Evolutionary conservation across 1,139 yeast genomes (phyloP), one percentile per base, ranked within the genome.

Genomic region (Debaryomycetaceae sp.): DNA sequence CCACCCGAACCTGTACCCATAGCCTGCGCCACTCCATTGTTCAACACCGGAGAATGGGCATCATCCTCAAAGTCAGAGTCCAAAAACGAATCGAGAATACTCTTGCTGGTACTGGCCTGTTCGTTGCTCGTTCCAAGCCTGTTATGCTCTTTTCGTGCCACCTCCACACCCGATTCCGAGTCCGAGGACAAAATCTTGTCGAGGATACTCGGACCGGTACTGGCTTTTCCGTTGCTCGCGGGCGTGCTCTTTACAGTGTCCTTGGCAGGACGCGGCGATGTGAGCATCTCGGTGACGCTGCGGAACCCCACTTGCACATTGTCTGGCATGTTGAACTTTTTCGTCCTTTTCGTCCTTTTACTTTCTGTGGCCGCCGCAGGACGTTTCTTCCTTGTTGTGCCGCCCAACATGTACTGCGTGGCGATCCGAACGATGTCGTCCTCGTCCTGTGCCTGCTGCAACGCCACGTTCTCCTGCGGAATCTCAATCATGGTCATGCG

Each of bases 301-400:
- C 63, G 58, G 41, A 85, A 82, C 1, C 92, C 92, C 0, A 78
- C 68, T 21, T 66, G 71, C 4, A 75, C 94, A 45, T 76, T 67
- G 39, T 79, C 87, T 0, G 95, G 95, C 83, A 82, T 76, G 48
- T 74, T 73, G 40, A 82, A 82, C 31, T 54, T 41, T 43, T 63
- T 64, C 24, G 47, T 41, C 1, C 36, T 28, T 27, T 50, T 55
- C 25, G 39, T 34, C 11, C 35, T 27, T 16, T 30, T 36, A 16
- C 29, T 30, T 20, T 34, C 32, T 18, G 29, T 30, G 10, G 28
- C 33, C 15, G 29, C 21, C 20, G 31, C 35, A 14, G 28, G 51
- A 37, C 68, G 68, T 28, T 48, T 44, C 19, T 25, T 44, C 22
- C 14, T 30, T 26, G 23, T 26, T 27, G 29, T 38, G 15, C 37